Evolutionary conservation across 2,329 filamentous ascomycete species (phyloP), one percentile per base, ranked within the genome.

Genomic region (Cadophora gregata): DNA sequence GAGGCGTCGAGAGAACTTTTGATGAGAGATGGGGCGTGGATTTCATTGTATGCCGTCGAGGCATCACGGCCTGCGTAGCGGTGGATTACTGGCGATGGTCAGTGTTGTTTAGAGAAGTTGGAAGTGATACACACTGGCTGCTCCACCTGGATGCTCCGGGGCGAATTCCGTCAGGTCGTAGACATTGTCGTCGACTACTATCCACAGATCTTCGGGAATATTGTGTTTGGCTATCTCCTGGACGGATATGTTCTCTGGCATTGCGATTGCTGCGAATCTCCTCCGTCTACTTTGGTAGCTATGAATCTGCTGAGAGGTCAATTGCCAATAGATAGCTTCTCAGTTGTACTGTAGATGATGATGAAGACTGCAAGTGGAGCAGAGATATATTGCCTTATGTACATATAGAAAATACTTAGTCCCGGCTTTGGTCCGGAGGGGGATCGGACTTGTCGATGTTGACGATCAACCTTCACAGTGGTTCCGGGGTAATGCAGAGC

Each of bases 121-220:
- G 51, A 61, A 19, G 31, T n/a, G 42, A 67, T 65, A 68, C 80
- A 74, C 76, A 82, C 85, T 84, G 51, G 79, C 82, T 58, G 85
- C 79, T 25, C 87, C 87, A 33, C 88, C 87, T 4, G 87, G 86
- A 75, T 89, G 87, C 67, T 87, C 81, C n/a, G 84, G 84, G 10
- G 87, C 81, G 75, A 92, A 92, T 19, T 86, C 82, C 27, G 86
- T 89, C 53, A 92, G 78, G 76, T 92, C 87, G 80, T 88, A 91
- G 31, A 92, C 88, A 72, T 85, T 84, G 55, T 85, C 84, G 75
- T 91, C 85, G 25, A 92, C 84, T 21, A 90, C 88, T 66, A 92
- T 85, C 90, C 90, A 93, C 72, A 85, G 84, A 70, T 88, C 77
- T 62, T 81, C 73, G 38, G 79, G 72, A 14, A 75, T 80, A 63